A percentile compares a stretch with the other conserved stretches of the same genome.
Evolutionary conservation across 2,329 filamentous ascomycete species (phyloP).

Genomic region (Colletotrichum viniferum): DNA sequence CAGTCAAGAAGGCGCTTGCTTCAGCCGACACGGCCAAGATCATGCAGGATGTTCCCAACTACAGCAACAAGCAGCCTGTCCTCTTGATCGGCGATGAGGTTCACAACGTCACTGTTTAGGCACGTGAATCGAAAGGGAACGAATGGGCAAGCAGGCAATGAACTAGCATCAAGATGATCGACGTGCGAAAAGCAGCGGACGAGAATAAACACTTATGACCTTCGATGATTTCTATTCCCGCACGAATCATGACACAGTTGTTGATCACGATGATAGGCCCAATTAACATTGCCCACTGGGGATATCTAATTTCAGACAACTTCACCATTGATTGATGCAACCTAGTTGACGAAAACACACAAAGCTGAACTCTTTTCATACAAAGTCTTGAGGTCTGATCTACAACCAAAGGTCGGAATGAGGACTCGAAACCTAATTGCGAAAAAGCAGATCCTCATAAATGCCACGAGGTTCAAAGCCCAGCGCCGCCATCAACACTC

Average conservation of each 20-base stretch:
- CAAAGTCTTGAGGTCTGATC: background rate
- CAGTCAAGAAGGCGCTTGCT: constrained; percentile 1
- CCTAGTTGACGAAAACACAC: background rate
- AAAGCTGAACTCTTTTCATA: background rate
- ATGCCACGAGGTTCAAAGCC: background rate
- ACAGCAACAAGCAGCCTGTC: constrained; percentile 39
- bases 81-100: constrained; percentile 32
- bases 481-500: constrained; percentile 8
- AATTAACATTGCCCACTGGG: background rate
- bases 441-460: too few relatives aligned
- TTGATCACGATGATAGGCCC: background rate
- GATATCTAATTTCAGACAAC: background rate
- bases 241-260: background rate
- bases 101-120: background rate
- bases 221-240: background rate
- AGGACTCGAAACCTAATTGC: background rate
- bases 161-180: background rate
- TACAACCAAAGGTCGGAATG: background rate
- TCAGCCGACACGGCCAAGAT: background rate
- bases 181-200: background rate
- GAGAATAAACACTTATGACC: background rate
- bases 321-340: background rate
- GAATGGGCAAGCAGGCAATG: background rate
- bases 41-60: constrained; percentile 18
- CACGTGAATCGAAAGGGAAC: background rate